phyloP scores from a whole-genome alignment of 148 eudicot species.

The Amaranthus cruentus region DNA sequence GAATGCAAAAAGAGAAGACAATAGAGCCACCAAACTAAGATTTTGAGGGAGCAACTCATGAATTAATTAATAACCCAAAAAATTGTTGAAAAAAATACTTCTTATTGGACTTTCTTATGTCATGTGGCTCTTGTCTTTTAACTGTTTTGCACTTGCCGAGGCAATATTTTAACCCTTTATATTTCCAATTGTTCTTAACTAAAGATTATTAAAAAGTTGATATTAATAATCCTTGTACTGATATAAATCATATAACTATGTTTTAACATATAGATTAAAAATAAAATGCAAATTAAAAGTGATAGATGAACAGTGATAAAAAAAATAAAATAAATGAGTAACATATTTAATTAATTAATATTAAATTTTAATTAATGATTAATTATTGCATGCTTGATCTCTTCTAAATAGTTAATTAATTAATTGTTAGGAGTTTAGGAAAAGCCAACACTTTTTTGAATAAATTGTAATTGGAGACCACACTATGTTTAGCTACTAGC shows the following conservation, averaged over 20 bases:
- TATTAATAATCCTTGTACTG: too few relatives aligned
- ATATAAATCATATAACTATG: too few relatives aligned
- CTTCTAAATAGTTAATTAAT: constrained; percentile 6
- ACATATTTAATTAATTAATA: too few relatives aligned
- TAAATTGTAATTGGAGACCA: constrained; percentile 21
- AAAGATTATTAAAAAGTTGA: too few relatives aligned
- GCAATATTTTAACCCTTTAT: too few relatives aligned
- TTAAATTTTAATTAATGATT: not conserved
- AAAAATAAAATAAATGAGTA: too few relatives aligned
- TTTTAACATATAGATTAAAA: too few relatives aligned
- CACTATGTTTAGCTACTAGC: constrained; percentile 11
- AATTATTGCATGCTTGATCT: constrained; percentile 2
- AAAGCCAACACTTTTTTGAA: constrained; percentile 24
- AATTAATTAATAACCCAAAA: constrained; percentile 26
- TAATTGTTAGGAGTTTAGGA: constrained; percentile 9
- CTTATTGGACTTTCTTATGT: constrained; percentile 36
- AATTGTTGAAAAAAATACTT: not conserved
- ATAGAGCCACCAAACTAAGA: constrained; percentile 36
- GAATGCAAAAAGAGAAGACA: constrained; percentile 41
- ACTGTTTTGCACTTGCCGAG: not conserved
- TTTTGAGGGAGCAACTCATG: constrained; percentile 30
- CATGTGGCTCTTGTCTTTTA: constrained; percentile 40
- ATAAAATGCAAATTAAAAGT: too few relatives aligned
- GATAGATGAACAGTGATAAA: too few relatives aligned
- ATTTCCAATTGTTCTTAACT: too few relatives aligned